Evolutionary conservation across 148 eudicot species (phyloP), one percentile per base, ranked within the genome.

Genomic region (Cornus kousa): DNA sequence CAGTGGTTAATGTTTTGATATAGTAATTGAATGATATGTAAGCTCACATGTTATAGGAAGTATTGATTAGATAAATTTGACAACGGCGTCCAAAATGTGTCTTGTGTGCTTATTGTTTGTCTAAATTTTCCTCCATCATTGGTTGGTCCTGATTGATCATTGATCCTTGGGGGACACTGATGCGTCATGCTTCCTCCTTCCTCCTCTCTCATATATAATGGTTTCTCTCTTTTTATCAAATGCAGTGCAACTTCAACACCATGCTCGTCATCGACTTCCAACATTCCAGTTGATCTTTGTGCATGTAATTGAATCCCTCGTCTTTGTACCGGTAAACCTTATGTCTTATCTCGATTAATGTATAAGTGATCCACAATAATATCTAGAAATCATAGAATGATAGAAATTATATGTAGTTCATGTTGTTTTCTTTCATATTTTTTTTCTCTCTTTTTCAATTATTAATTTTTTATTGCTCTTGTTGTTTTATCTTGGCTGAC

Each of bases 161-260:
- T 5, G 72, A 69, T 69, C 43, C 20, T 4, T 69, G 28, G 46
- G 59, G 22, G 72, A 12, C 1, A 19, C 53, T 11, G n/a, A 10
- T 5, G 23, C 11, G 20, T 22, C 39, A 24, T 72, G 28, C 23
- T 33, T 53, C n/a, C 73, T 9, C 37, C 23, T 22, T 22, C 70
- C 37, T 17, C 72, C 48, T 37, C 73, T 75, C 48, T 81, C 64
- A 67, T 23, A 3, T 75, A 33, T 53, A 73, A 39, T 70, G 76
- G 24, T 71, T 76, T 71, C 17, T 55, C 80, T 68, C n/a, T 9
- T 78, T 68, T 71, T 43, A 37, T 32, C 53, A 53, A 67, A 83
- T 88, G 82, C 97, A 96, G 99, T 92, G 86, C 99, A 96, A 93
- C 99, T 96, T 79, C 99, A 96, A 80, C 99, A 96, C 82, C 99